Percentiles rank a stretch among this genome's conserved stretches.
Conservation (phyloP, 192 early-diverging fungal species). For the Coemansia sp. region DNA sequence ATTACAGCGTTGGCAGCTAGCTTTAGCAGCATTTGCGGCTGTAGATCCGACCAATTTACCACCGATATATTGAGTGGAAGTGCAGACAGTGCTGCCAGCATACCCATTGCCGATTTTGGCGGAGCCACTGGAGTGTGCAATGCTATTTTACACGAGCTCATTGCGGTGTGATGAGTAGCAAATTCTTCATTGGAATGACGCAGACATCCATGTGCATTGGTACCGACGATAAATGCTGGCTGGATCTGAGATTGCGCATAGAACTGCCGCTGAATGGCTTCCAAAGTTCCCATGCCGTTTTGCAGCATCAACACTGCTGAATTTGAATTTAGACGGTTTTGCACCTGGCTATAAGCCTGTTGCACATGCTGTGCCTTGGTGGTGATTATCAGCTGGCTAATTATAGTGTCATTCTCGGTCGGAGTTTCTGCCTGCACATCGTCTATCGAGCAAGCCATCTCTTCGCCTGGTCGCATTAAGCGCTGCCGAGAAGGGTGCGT, state of each 20-base stretch:
- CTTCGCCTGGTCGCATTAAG: constrained; percentile 16
- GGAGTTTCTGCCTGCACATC: constrained; percentile 30
- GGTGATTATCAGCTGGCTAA: constrained; percentile 57
- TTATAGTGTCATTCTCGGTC: constrained; percentile 26
- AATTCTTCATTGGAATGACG: constrained; percentile 47
- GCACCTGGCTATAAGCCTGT: constrained; percentile 53
- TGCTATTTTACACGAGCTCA: constrained; percentile 54
- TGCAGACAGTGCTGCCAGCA: constrained; percentile 23
- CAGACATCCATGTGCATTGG: constrained; percentile 59
- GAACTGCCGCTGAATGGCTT: constrained; percentile 49
- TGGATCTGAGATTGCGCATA: constrained; percentile 7
- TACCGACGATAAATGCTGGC: constrained; percentile 53
- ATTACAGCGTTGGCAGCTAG: constrained; percentile 65
- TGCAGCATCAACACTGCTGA: constrained; percentile 63
- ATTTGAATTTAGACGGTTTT: constrained; percentile 48
- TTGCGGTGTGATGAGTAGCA: constrained; percentile 58
- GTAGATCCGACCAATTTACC: constrained; percentile 48
- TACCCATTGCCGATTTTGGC: constrained; percentile 17
- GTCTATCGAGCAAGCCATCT: constrained; percentile 16
- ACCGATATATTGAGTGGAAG: constrained; percentile 34
- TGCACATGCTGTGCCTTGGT: constrained; percentile 67
- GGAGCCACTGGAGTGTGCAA: constrained; percentile 17
- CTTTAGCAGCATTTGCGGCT: constrained; percentile 55
- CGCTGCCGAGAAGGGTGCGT: constrained; percentile 35
- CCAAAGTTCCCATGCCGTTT: constrained; percentile 64